Conservation (phyloP, 768 basidiomycete genomes). For the Hemileccinum rubropunctum region DNA sequence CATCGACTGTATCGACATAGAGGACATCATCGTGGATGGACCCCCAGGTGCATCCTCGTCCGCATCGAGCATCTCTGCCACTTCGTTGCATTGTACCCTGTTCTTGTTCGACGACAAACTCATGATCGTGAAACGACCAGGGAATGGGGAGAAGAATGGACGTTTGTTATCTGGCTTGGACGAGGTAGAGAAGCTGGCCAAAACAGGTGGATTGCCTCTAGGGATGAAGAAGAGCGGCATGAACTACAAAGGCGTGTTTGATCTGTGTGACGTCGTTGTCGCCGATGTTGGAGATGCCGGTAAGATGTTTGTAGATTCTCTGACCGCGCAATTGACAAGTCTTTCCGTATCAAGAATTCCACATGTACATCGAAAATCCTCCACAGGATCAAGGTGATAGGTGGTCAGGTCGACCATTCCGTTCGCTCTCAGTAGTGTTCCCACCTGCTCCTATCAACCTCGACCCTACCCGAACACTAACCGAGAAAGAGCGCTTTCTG, state of each 20-base stretch:
- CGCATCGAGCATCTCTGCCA: constrained; percentile 39
- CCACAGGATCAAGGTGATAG: constrained; percentile 80
- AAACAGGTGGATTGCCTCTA: constrained; percentile 56
- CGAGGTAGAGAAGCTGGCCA: constrained; percentile 70
- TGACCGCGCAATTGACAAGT: constrained; percentile 5
- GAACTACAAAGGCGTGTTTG: constrained; percentile 81
- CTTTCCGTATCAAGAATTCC: constrained; percentile 58
- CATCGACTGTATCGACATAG: constrained; percentile 91
- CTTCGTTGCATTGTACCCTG: constrained; percentile 76
- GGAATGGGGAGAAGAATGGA: constrained; percentile 72
- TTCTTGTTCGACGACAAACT: constrained; percentile 95
- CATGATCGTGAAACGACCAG: constrained; percentile 84
- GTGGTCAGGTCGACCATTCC: constrained; percentile 86
- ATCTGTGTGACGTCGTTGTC: constrained; percentile 78
- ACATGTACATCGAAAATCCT: constrained; percentile 79
- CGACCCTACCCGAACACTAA: constrained; percentile 60
- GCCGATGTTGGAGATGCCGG: constrained; percentile 86
- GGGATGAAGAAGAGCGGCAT: constrained; percentile 78
- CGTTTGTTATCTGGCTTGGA: constrained; percentile 72
- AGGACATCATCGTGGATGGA: constrained; percentile 65
- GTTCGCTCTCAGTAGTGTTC: constrained; percentile 73
- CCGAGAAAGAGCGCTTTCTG: constrained; percentile 79
- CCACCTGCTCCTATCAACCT: constrained; percentile 66
- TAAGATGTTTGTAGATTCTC: constrained; percentile 34
- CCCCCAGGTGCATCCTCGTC: constrained; percentile 40